Conservation (phyloP, 352 stramenopile genomes). For the Phytopythium delawarense region DNA sequence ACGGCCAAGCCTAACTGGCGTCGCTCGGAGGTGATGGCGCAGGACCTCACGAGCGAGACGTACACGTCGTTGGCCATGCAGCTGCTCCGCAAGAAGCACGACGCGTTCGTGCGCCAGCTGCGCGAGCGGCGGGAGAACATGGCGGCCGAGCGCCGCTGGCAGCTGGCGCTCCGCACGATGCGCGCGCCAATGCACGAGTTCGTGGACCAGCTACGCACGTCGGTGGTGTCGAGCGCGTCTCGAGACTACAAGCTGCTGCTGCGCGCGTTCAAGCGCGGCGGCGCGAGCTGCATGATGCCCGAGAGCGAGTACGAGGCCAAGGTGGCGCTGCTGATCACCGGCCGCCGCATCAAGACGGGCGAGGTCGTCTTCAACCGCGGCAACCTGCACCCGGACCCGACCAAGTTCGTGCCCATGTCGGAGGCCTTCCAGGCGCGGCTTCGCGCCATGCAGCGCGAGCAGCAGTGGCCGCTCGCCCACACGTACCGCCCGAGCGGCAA, state of each 20-base stretch:
- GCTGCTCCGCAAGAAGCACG: slow-evolving; percentile 49
- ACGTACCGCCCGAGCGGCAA: slow-evolving; percentile 34
- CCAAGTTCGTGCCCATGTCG: slow-evolving; percentile 36
- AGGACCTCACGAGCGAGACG: slow-evolving; percentile 16
- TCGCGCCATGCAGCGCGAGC: slow-evolving; percentile 19
- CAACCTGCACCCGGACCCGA: slow-evolving; percentile 51
- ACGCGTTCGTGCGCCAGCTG: slow-evolving; percentile 35
- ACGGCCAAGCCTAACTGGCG: slow-evolving; percentile 28
- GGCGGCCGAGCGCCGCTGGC: slow-evolving; percentile 34
- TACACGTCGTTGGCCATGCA: slow-evolving; percentile 35
- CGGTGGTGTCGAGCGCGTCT: slow-evolving; percentile 20
- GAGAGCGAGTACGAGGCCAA: slow-evolving; percentile 41
- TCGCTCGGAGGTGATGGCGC: slow-evolving; percentile 17
- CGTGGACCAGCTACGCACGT: slow-evolving; percentile 12
- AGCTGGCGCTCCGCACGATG: slow-evolving; percentile 25
- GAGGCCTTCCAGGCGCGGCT: slow-evolving; percentile 30
- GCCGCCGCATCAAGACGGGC: slow-evolving; percentile 18
- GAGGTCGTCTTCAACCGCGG: slow-evolving; percentile 60
- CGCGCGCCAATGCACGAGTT: slow-evolving; percentile 25
- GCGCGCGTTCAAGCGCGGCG: slow-evolving; percentile 35
- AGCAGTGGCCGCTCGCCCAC: slow-evolving; percentile 35
- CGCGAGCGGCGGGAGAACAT: slow-evolving; percentile 35
- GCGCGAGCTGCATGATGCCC: slow-evolving; percentile 18
- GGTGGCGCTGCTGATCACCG: slow-evolving; percentile 44
- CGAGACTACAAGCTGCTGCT: slow-evolving; percentile 48